Evolutionary conservation across 2,329 filamentous ascomycete species (phyloP), one percentile per base, ranked within the genome.

Genomic region (Fusarium chaquense): DNA sequence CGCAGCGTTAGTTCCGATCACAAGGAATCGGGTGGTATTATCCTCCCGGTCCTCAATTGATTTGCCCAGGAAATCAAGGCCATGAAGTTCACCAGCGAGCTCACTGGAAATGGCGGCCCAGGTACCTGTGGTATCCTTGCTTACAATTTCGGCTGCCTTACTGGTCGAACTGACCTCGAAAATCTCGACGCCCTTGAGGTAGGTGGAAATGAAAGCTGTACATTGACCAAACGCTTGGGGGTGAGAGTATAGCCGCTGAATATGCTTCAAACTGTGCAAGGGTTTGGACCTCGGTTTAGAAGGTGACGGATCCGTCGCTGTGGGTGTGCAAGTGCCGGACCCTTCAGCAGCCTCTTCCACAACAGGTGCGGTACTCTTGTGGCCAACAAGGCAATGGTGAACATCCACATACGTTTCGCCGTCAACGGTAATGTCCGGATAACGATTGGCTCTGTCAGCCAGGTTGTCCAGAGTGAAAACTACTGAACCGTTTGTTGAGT

Each of bases 201-300:
- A 84, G 30, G 84, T 83, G 11, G 85, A 83, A 28, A 98, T 86
- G 80, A 97, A 97, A 11, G 77, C 80, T 45, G 90, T 89, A 80
- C 94, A 98, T 81, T 99, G 96, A 28, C 94, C 94, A 84, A 96
- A 97, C 30, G 94, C 96, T 81, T 99, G 96, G 12, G 95, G 94
- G 80, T 99, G 96, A 26, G 93, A 96, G 82, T 97, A 97, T 41
- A 99, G 81, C 75, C 91, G 90, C 72, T 85, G 87, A 75, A 98
- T 86, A 72, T 91, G 85, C 58, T 82, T 79, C 66, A 94, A 79
- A 67, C 82, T 81, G 53, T 77, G 74, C 40, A 86, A 73, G 5
- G 89, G 88, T 67, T 80, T 80, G 40, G 82, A 78, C 67, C 80
- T 79, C 28, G 84, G 83, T 71, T 80, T 81, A n/a, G 74, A 73